Evolutionary conservation across 2,329 filamentous ascomycete genomes (phyloP).

Genomic region (Fusarium sp.): DNA sequence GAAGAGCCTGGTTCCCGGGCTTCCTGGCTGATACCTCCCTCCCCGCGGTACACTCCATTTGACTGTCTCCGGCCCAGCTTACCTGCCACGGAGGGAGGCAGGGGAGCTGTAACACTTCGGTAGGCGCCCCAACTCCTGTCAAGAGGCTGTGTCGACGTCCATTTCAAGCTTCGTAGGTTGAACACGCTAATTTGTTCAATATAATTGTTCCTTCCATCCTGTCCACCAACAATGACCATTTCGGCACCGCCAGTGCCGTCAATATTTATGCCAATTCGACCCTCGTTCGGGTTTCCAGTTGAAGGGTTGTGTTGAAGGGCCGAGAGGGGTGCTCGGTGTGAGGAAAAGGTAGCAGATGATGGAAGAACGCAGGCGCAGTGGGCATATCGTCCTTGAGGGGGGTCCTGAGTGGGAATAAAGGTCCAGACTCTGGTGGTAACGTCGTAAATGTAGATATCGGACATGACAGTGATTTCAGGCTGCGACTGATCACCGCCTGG

Average conservation of each 20-base stretch:
- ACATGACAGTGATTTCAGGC: conserved; percentile 96
- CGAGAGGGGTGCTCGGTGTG: conserved; percentile 85
- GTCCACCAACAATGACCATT: conserved; percentile 97
- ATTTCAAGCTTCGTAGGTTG: conserved; percentile 94
- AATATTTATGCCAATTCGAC: conserved; percentile 87
- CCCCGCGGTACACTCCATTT: conserved; percentile 58
- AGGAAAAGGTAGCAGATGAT: conserved; percentile 89
- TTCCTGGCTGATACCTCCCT: conserved; percentile 68
- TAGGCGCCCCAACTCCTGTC: conserved; percentile 97
- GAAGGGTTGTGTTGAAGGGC: conserved; percentile 92
- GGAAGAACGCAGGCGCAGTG: conserved; percentile 95
- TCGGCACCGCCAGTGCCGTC: conserved; percentile 94
- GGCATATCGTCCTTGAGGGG: conserved; percentile 94
- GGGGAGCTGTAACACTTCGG: conserved; percentile 91
- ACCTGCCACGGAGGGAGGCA: conserved; percentile 76
- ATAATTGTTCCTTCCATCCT: conserved; percentile 98
- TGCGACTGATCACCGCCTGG: conserved; percentile 69
- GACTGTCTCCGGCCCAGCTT: conserved; percentile 76
- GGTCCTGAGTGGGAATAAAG: conserved; percentile 83
- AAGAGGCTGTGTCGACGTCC: conserved; percentile 90
- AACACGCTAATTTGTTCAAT: conserved; percentile 99
- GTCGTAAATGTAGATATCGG: conserved; percentile 96
- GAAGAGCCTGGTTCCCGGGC: conserved; percentile 72
- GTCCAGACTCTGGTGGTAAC: conserved; percentile 88
- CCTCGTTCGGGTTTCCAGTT: conserved; percentile 87